These are phyloP conservation scores for Kluyveromyces marxianus DNA, from an alignment of 1,139 yeast genomes.

Conservation along the genomic window DNA sequence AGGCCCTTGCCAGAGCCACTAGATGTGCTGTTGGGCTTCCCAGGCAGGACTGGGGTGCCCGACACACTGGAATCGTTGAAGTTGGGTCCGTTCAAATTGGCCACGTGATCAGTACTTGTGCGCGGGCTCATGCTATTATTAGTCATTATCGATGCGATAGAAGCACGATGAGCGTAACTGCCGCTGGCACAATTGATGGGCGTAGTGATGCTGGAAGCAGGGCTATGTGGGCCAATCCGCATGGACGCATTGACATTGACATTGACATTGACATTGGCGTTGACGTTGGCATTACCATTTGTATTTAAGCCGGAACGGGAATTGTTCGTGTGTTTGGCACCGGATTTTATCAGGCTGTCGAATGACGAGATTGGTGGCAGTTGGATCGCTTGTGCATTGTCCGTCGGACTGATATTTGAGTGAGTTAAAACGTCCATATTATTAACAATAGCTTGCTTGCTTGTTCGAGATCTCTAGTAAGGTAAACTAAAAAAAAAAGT, in stretches of 20 bases:
- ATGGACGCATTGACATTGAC: too few relatives aligned
- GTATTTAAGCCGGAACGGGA: not conserved
- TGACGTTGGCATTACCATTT: not conserved
- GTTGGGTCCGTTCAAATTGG: too few relatives aligned
- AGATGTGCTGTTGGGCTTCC: not conserved
- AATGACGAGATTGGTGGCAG: constrained; percentile 27
- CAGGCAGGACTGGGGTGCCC: not conserved
- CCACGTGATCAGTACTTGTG: too few relatives aligned
- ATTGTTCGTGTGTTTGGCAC: constrained; percentile 5
- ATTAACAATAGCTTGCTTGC: not conserved
- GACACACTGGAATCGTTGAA: too few relatives aligned
- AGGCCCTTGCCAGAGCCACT: not conserved
- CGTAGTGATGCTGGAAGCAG: too few relatives aligned
- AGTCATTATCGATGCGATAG: too few relatives aligned
- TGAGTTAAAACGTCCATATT: constrained; percentile 1
- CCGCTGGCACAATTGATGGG: too few relatives aligned
- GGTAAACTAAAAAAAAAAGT: too few relatives aligned
- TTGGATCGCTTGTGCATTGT: constrained; percentile 9
- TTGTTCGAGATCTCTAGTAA: too few relatives aligned
- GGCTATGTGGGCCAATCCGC: too few relatives aligned
- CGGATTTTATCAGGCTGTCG: constrained; percentile 17
- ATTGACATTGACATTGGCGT: not conserved
- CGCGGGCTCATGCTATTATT: too few relatives aligned
- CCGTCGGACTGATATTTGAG: constrained; percentile 1
- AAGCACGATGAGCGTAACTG: too few relatives aligned